Base-by-base conservation (phyloP, 1,139 yeast genomes). In the Diutina pseudorugosa region DNA sequence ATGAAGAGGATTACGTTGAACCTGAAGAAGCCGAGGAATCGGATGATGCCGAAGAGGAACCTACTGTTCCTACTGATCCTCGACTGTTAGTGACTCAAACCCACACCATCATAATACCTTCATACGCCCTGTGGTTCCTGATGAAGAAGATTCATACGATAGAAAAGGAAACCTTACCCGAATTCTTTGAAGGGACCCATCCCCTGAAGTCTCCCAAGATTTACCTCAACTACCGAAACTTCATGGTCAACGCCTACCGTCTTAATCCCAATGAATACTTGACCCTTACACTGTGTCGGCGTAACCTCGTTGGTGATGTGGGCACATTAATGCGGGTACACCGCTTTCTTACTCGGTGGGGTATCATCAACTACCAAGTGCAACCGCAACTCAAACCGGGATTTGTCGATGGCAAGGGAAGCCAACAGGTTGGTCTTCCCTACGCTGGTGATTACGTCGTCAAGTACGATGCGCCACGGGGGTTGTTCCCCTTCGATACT, bases 291-390 rank as follows among this genome's bases (percentile, higher is more conserved):
- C 94, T 98, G 0, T 88, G 95, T 55, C 83, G 98, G 62, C 82
- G 99, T 62, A 93, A 91, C 62, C 76, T 94, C 57, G 94, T 90
- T 21, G 98, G 98, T 45, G 98, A 94, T 71, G 98, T 91, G 11
- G 95, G 97, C 19, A 85, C 96, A 1, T 77, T 94, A 56, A 82
- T 93, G 79, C 78, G 99, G 58, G 81, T 93, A 11, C 97, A 90
- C 65, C 80, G 88, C 57, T 93, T 94, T 63, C 73, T 94, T 57
- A 91, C 82, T 63, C 88, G 86, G 66, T 94, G 99, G 99, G 99
- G 99, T 0, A 73, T 94, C 55, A 89, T 94, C 54, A 94, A 94
- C 66, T 94, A 94, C 64, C 98, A 93, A 67, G 96, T 84, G 1
- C 75, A 79, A 58, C 86, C 91, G 1, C 83, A 79, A 57, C 70